These are phyloP conservation scores for Cercospora sp. DNA, from an alignment of 2,329 filamentous ascomycete species.

Conservation along the genomic window DNA sequence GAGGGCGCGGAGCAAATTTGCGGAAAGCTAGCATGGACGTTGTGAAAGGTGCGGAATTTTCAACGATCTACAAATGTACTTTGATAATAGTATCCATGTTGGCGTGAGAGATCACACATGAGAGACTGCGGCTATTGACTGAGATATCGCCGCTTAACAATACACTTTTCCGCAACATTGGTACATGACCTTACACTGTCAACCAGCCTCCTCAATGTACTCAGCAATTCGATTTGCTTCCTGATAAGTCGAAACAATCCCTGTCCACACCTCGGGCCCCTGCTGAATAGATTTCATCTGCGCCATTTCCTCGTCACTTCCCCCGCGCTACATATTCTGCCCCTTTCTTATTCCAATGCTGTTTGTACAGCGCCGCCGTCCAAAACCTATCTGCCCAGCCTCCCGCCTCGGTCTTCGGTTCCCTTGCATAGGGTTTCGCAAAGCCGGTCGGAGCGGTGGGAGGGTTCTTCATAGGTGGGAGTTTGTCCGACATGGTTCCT, in stretches of 20 bases:
- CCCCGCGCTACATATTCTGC: neutral
- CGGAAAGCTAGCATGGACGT: neutral
- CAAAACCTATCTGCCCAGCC: neutral
- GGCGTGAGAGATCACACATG: neutral
- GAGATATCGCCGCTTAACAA: neutral
- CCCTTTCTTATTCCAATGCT: neutral
- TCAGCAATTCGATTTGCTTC: neutral
- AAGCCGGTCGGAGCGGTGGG: neutral
- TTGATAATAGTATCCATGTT: neutral
- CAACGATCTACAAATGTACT: neutral
- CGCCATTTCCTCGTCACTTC: neutral
- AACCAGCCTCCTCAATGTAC: neutral
- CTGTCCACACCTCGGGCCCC: neutral
- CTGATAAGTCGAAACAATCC: neutral
- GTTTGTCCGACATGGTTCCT: neutral
- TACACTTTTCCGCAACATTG: neutral
- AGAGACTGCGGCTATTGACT: neutral
- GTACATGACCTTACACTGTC: neutral
- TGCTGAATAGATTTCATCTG: too few species aligned
- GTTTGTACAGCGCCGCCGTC: neutral
- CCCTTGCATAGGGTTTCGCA: neutral
- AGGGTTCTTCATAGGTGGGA: neutral
- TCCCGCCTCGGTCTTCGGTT: neutral
- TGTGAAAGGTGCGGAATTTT: neutral
- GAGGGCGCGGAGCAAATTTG: constrained; percentile 15